phyloP scores from a whole-genome alignment of 768 basidiomycete genomes.

The Lactarius hatsudake region DNA sequence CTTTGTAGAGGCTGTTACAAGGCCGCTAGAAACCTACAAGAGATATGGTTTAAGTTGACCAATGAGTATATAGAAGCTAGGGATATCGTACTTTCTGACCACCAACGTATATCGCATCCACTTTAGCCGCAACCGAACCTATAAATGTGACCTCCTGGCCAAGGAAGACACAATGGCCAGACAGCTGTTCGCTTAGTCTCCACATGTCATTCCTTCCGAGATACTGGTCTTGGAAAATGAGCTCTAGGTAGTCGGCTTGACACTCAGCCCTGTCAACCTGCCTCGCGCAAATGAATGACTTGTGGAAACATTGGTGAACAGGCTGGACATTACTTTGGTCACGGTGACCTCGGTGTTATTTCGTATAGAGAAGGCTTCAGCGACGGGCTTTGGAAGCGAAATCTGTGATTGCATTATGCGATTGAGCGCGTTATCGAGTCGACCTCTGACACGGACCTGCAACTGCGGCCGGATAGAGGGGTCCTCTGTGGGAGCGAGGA shows the following conservation, averaged over 20 bases:
- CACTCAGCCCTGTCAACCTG: constrained; percentile 67
- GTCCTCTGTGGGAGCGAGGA: constrained; percentile 67
- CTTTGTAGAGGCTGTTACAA: constrained; percentile 80
- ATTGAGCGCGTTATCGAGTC: neutral
- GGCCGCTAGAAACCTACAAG: constrained; percentile 72
- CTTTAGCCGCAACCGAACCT: constrained; percentile 77
- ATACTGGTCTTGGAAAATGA: constrained; percentile 94
- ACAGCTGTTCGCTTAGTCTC: constrained; percentile 80
- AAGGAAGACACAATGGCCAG: constrained; percentile 75
- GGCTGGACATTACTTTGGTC: constrained; percentile 53
- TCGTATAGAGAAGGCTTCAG: constrained; percentile 65
- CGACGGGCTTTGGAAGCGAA: constrained; percentile 69
- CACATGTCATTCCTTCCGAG: constrained; percentile 97
- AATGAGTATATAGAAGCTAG: constrained; percentile 1
- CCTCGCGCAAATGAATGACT: constrained; percentile 11
- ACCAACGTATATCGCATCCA: constrained; percentile 71
- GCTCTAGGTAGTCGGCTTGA: constrained; percentile 77
- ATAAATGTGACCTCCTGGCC: constrained; percentile 86
- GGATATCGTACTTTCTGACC: constrained; percentile 54
- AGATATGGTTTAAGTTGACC: neutral
- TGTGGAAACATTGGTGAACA: constrained; percentile 11
- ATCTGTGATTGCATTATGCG: constrained; percentile 44
- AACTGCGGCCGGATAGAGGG: constrained; percentile 56
- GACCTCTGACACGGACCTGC: constrained; percentile 44
- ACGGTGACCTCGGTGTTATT: constrained; percentile 71